Percentiles rank a stretch among this genome's conserved stretches.
Conservation (phyloP, 345 rosid species). For the Streptanthus diversifolius region DNA sequence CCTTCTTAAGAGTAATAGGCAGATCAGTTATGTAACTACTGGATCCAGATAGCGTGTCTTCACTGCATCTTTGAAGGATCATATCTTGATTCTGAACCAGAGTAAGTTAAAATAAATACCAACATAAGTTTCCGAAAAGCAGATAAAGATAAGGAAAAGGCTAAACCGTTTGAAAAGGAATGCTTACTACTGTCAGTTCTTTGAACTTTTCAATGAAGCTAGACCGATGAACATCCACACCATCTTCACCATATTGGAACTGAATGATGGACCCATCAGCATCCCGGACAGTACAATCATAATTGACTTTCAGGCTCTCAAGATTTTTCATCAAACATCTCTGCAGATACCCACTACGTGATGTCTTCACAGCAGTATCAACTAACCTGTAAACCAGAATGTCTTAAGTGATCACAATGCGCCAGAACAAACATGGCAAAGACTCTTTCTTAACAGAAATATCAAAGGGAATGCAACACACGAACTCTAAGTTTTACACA, state of each 20-base stretch:
- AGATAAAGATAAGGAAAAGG: slow-evolving; percentile 18
- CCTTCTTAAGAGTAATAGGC: slow-evolving; percentile 58
- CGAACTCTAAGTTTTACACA: background rate
- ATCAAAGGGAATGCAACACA: background rate
- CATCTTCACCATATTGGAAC: slow-evolving; percentile 95
- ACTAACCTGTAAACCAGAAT: slow-evolving; percentile 61
- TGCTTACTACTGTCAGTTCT: slow-evolving; percentile 59
- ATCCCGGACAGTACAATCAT: slow-evolving; percentile 96
- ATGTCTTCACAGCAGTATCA: slow-evolving; percentile 98
- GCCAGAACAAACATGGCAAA: background rate
- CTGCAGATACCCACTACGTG: slow-evolving; percentile 99
- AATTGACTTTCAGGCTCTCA: slow-evolving; percentile 79
- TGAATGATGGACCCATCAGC: slow-evolving; percentile 92
- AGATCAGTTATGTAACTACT: slow-evolving; percentile 51
- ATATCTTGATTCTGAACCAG: slow-evolving; percentile 70
- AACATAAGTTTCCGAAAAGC: slow-evolving; percentile 5
- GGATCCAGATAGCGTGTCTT: slow-evolving; percentile 39
- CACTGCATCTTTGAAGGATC: slow-evolving; percentile 43
- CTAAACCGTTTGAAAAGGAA: slow-evolving; percentile 15
- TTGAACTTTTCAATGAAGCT: slow-evolving; percentile 76
- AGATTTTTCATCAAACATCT: slow-evolving; percentile 96
- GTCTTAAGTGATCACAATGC: background rate
- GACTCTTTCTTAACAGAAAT: background rate
- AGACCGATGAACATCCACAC: slow-evolving; percentile 88
- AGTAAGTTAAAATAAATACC: slow-evolving; percentile 2